These are phyloP conservation scores for Luvunga scandens DNA, from an alignment of 345 rosid genomes.

Conservation along the genomic window DNA sequence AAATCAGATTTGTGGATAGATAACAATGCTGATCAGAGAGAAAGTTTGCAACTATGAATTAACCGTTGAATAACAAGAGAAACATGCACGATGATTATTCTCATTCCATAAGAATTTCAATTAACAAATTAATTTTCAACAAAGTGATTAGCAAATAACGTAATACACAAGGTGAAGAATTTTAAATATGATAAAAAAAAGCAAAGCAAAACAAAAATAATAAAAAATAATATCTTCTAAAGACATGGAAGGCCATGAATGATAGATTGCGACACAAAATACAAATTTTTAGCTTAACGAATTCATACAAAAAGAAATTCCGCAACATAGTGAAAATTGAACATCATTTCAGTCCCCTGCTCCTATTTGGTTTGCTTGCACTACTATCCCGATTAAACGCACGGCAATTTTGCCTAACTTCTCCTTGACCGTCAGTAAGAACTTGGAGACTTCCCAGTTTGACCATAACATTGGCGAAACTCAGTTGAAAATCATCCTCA, in stretches of 20 bases:
- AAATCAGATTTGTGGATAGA: too few relatives aligned
- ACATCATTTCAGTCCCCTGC: background rate
- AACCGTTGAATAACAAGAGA: too few relatives aligned
- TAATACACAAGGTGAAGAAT: background rate
- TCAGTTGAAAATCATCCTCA: conserved; percentile 25
- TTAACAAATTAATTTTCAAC: background rate
- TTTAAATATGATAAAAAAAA: background rate
- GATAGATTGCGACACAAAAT: background rate
- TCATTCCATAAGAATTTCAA: too few relatives aligned
- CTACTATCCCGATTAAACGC: conserved; percentile 30
- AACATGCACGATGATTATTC: too few relatives aligned
- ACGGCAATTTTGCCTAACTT: conserved; percentile 61
- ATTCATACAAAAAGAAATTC: too few relatives aligned
- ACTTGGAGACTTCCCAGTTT: conserved; percentile 51
- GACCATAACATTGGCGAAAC: conserved; percentile 56
- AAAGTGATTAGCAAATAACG: background rate
- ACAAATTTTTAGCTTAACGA: background rate
- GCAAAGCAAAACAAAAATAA: too few relatives aligned
- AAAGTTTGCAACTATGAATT: too few relatives aligned
- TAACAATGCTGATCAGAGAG: too few relatives aligned
- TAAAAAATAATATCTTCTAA: background rate
- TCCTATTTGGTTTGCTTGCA: background rate
- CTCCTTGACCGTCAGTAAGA: conserved; percentile 51
- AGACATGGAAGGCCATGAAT: background rate
- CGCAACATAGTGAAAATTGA: background rate